Evolutionary conservation across 129 eudicot species (phyloP), one percentile per base, ranked within the genome.

Genomic region (Flaveria brownii): DNA sequence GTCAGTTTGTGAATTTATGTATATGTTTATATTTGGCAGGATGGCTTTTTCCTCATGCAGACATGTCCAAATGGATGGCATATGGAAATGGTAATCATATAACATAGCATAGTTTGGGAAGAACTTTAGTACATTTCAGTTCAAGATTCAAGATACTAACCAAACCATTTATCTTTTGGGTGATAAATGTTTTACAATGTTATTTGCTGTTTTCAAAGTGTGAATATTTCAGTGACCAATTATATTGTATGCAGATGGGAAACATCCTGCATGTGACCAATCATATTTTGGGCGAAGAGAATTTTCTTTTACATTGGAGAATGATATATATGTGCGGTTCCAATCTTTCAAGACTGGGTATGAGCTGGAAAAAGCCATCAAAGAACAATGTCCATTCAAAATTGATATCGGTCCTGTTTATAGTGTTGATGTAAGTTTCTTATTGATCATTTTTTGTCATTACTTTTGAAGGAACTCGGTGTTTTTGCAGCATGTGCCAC

Each of bases 21-120:
- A 50, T 23, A 50, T 70, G 12, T 63, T 52, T 77, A 73, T 18
- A 17, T 62, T 43, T 77, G 65, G 64, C 99, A 94, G 99, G 90
- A 75, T 89, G 84, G 83, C 89, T 95, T 75, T 95, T 95, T 68
- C 99, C 99, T 4, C 87, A 81, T 78, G 86, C 82, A 28, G 99
- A 95, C 78, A 89, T 95, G 90, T 83, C 82, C 72, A 95, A 88
- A 77, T 95, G 99, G 99, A 74, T 95, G 97, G 84, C 97, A 9
- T 95, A 95, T 41, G 99, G 96, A 79, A 89, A 86, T 61, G 97
- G 99, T 94, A 94, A 81, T 41, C 62, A 9, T 33, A 18, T 45
- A 57, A 23, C 20, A 68, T 50, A 23, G 5, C 41, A 8, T n/a
- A 54, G 39, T 45, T 0, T 63, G 33, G 18, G 49, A 47, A 60